These are phyloP conservation scores for Yamadazyma conglobata DNA, from an alignment of 1,139 yeast species.

Conservation along the genomic window DNA sequence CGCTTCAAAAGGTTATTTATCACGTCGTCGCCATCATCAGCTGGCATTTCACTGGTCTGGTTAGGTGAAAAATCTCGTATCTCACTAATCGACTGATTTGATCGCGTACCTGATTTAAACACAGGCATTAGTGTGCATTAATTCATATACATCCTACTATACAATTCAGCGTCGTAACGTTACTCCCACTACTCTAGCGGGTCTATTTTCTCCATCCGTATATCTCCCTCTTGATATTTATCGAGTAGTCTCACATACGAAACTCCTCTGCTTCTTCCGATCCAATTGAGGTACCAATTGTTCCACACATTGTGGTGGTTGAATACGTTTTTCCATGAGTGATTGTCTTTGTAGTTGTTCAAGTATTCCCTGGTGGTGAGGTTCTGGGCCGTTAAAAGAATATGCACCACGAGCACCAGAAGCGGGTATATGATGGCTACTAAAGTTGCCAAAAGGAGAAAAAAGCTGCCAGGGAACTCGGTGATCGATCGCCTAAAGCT, in stretches of 20 bases:
- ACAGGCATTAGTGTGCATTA: too few species aligned
- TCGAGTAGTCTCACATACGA: slow-evolving; percentile 37
- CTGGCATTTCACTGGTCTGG: too few species aligned
- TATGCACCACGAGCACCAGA: slow-evolving; percentile 50
- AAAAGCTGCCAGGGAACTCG: slow-evolving; percentile 40
- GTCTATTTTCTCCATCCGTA: slow-evolving; percentile 32
- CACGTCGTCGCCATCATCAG: not conserved
- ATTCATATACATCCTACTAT: too few species aligned
- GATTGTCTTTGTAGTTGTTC: slow-evolving; percentile 29
- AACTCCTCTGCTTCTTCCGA: slow-evolving; percentile 47
- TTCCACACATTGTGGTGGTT: slow-evolving; percentile 29
- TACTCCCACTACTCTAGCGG: slow-evolving; percentile 20
- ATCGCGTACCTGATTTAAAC: too few species aligned
- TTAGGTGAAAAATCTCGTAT: too few species aligned
- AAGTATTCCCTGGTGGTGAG: slow-evolving; percentile 71
- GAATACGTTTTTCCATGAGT: slow-evolving; percentile 40
- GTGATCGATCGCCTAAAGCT: slow-evolving; percentile 22
- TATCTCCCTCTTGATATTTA: slow-evolving; percentile 37
- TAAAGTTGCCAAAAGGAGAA: slow-evolving; percentile 46
- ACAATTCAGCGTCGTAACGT: too few species aligned
- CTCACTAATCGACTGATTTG: too few species aligned
- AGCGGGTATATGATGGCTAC: slow-evolving; percentile 52
- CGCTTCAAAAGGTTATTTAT: not conserved
- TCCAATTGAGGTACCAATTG: slow-evolving; percentile 48
- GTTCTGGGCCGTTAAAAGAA: slow-evolving; percentile 52